These are phyloP conservation scores for Emiliania huxleyi DNA, from an alignment of 78 protist species.

Conservation along the genomic window DNA sequence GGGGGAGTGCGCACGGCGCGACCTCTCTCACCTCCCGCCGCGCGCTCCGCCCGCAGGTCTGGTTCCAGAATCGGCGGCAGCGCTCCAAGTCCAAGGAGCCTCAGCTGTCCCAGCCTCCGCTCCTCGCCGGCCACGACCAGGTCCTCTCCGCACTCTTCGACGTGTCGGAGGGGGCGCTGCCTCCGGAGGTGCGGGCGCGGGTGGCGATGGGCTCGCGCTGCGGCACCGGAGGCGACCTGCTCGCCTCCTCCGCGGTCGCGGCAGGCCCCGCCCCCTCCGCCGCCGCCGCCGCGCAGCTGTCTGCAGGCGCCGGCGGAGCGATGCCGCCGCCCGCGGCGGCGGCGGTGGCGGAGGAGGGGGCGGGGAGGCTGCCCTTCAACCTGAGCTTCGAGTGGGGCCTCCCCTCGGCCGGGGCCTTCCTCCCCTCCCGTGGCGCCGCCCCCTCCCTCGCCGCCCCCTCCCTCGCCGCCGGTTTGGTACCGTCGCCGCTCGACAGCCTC, in stretches of 20 bases:
- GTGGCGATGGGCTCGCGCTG: too few relatives aligned
- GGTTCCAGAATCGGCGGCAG: background rate
- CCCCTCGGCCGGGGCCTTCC: background rate
- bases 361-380: too few relatives aligned
- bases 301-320: too few relatives aligned
- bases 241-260: background rate
- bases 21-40: too few relatives aligned
- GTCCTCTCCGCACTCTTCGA: background rate
- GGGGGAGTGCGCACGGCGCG: too few relatives aligned
- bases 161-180: background rate
- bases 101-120: background rate
- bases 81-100: background rate
- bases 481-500: too few relatives aligned
- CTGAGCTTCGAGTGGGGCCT: background rate
- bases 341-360: too few relatives aligned
- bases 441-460: background rate
- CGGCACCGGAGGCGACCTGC: too few relatives aligned
- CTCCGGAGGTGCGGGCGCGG: background rate
- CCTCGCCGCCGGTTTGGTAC: too few relatives aligned
- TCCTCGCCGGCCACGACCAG: background rate
- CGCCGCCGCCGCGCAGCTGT: background rate
- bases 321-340: too few relatives aligned
- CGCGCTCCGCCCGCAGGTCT: too few relatives aligned
- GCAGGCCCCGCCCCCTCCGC: background rate
- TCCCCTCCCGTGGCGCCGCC: background rate